These are phyloP conservation scores for Chalaropsis thielavioides DNA, from an alignment of 2,329 filamentous ascomycete genomes.

Conservation along the genomic window DNA sequence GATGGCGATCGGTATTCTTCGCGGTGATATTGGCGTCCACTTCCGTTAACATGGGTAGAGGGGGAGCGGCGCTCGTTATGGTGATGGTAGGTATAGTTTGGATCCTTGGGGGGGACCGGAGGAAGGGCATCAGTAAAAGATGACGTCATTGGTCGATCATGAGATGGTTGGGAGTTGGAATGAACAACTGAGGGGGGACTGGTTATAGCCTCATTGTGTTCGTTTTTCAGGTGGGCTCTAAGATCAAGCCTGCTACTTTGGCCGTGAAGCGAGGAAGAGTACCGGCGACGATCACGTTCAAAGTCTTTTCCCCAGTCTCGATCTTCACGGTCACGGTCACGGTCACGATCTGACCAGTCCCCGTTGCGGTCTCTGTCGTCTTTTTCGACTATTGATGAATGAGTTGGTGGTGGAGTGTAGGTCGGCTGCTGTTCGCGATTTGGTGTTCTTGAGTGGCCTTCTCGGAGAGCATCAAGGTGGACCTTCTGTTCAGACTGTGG, in stretches of 20 bases:
- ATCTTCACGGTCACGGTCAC: constrained; percentile 4
- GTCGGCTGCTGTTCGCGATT: neutral
- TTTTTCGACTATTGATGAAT: neutral
- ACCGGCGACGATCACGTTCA: constrained; percentile 8
- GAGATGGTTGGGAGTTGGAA: constrained; percentile 11
- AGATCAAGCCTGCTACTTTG: constrained; percentile 12
- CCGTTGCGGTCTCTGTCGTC: neutral
- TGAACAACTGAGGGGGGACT: neutral
- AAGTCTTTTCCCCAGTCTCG: neutral
- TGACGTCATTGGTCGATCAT: neutral
- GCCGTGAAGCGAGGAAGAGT: constrained; percentile 9
- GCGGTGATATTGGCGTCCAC: constrained; percentile 4
- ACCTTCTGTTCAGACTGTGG: constrained; percentile 6
- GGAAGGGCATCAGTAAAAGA: neutral
- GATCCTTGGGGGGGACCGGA: constrained; percentile 2
- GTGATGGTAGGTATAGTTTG: constrained; percentile 4
- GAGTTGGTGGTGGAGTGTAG: constrained; percentile 10
- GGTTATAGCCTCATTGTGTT: constrained; percentile 1
- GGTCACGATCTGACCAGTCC: neutral
- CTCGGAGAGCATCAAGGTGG: neutral
- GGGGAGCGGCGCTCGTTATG: constrained; percentile 11
- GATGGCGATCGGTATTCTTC: constrained; percentile 13
- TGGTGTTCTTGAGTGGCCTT: constrained; percentile 4
- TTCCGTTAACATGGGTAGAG: constrained; percentile 3
- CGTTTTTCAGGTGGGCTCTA: neutral